These are phyloP conservation scores for Apiotrichum sp. DNA, from an alignment of 1,284 basidiomycete genomes.

Conservation along the genomic window DNA sequence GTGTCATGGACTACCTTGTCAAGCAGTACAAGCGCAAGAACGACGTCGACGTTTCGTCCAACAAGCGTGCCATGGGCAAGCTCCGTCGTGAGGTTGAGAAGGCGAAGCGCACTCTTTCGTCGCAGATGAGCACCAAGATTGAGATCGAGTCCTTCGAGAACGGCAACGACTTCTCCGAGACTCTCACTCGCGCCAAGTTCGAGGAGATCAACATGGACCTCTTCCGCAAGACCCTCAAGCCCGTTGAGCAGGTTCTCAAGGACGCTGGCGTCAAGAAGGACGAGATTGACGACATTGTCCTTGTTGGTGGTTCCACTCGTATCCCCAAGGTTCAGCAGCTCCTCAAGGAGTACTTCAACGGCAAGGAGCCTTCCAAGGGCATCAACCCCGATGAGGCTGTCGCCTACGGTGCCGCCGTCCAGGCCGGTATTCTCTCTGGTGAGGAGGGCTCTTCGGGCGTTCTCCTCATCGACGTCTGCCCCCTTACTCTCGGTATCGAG, in stretches of 20 bases:
- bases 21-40: slow-evolving; percentile 91
- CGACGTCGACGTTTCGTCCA: slow-evolving; percentile 71
- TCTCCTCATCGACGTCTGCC: slow-evolving; percentile 90
- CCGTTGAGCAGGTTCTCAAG: slow-evolving; percentile 88
- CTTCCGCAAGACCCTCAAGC: slow-evolving; percentile 86
- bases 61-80: slow-evolving; percentile 97
- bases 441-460: slow-evolving; percentile 95
- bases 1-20: slow-evolving; percentile 80
- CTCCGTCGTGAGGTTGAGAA: slow-evolving; percentile 98
- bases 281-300: slow-evolving; percentile 93
- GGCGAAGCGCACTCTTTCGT: slow-evolving; percentile 97
- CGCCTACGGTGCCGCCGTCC: slow-evolving; percentile 92
- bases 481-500: slow-evolving; percentile 94
- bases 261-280: slow-evolving; percentile 89
- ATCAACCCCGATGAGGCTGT: slow-evolving; percentile 96
- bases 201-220: slow-evolving; percentile 77
- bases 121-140: slow-evolving; percentile 87
- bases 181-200: slow-evolving; percentile 76
- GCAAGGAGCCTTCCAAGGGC: slow-evolving; percentile 96
- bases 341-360: slow-evolving; percentile 96
- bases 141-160: slow-evolving; percentile 97
- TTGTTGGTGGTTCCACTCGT: slow-evolving; percentile 96
- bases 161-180: slow-evolving; percentile 51
- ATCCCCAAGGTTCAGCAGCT: slow-evolving; percentile 94
- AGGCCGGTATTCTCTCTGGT: slow-evolving; percentile 91